Evolutionary conservation across 2,329 filamentous ascomycete genomes (phyloP).

Genomic region (Ophiostoma angusticollis): DNA sequence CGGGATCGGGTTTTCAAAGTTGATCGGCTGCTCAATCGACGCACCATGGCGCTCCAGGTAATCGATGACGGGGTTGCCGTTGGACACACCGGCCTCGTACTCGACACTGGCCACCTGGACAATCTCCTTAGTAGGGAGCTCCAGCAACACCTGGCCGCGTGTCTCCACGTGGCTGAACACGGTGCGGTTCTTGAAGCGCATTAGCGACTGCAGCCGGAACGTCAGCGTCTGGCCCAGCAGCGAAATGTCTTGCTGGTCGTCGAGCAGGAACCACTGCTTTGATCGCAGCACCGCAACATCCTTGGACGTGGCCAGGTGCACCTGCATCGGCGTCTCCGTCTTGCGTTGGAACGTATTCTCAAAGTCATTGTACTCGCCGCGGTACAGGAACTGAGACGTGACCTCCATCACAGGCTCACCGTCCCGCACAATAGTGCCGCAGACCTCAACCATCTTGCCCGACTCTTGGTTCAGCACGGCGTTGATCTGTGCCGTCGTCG

Average conservation of each 20-base stretch:
- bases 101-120: conserved; percentile 96
- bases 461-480: conserved; percentile 96
- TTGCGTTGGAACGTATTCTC: conserved; percentile 99
- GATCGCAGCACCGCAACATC: conserved; percentile 89
- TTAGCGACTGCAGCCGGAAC: conserved; percentile 86
- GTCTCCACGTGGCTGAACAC: conserved; percentile 89
- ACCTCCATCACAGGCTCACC: conserved; percentile 91
- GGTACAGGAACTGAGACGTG: conserved; percentile 95
- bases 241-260: conserved; percentile 59
- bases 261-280: conserved; percentile 94
- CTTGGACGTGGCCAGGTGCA: conserved; percentile 75
- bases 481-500: conserved; percentile 91
- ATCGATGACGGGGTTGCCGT: conserved; percentile 93
- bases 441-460: conserved; percentile 99
- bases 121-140: conserved; percentile 91
- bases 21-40: conserved; percentile 87
- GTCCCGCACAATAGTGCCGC: conserved; percentile 80
- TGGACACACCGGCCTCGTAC: conserved; percentile 80
- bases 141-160: conserved; percentile 78
- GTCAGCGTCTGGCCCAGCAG: conserved; percentile 86
- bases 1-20: conserved; percentile 95
- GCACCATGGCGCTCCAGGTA: conserved; percentile 86
- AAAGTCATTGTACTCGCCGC: conserved; percentile 81
- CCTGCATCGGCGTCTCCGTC: conserved; percentile 85
- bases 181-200: conserved; percentile 89